Conservation (phyloP, 352 stramenopile species). For the Pythium aquatile region DNA sequence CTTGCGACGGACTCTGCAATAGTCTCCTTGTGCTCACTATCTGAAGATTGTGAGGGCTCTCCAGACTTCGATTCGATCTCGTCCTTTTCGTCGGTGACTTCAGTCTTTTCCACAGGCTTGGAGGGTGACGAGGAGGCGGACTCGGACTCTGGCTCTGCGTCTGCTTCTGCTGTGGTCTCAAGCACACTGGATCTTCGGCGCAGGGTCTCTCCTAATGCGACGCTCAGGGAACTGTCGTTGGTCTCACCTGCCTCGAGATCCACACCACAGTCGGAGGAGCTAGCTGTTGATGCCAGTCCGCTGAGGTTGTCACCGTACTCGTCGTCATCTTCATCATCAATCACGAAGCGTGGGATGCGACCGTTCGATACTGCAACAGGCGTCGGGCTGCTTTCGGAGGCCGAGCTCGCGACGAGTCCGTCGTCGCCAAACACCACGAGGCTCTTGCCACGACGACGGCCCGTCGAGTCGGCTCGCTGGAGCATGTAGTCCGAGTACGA, state of each 20-base stretch:
- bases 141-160: slow-evolving; percentile 3
- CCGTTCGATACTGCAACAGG: slow-evolving; percentile 56
- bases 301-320: slow-evolving; percentile 23
- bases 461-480: slow-evolving; percentile 59
- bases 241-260: slow-evolving; percentile 20
- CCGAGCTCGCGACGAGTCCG: slow-evolving; percentile 33
- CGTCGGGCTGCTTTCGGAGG: slow-evolving; percentile 51
- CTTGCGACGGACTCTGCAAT: slow-evolving; percentile 14
- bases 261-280: slow-evolving; percentile 22
- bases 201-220: neutral
- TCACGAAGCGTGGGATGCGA: slow-evolving; percentile 61
- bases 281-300: slow-evolving; percentile 18
- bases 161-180: neutral
- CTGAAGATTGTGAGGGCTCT: neutral
- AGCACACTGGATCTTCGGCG: slow-evolving; percentile 6
- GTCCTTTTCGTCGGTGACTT: neutral
- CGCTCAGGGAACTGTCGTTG: neutral
- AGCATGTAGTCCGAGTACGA: slow-evolving; percentile 86
- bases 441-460: slow-evolving; percentile 37
- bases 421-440: slow-evolving; percentile 46
- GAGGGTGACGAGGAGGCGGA: neutral
- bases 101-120: slow-evolving; percentile 2
- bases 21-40: neutral
- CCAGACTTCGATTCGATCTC: neutral
- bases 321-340: slow-evolving; percentile 72